Base-by-base conservation (phyloP, 1,284 basidiomycete genomes). In the Leccinum griseonigrum region DNA sequence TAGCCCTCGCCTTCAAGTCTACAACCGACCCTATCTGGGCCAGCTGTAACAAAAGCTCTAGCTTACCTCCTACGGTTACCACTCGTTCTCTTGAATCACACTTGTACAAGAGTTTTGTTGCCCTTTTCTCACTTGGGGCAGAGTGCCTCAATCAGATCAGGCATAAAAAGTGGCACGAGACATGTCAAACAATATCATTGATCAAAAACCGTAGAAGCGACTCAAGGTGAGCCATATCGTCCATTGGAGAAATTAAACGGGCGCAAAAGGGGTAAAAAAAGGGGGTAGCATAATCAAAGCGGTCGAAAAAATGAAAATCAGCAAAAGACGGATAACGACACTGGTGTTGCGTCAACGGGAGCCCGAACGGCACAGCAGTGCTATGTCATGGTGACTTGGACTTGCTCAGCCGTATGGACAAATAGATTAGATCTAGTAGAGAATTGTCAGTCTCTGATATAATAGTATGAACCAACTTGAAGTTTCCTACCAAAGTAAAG, bases 401-500 rank as follows among this genome's bases (percentile, higher is more conserved):
- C 26, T 59, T 59, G 58, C 58, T 59, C 16, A 28, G 55, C 40
- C 3, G 13, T 26, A 51, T 22, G 10, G 16, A 51, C 29, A 28
- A 31, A 18, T 31, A 32, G 36, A 51, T 10, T 18, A n/a, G 4
- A 60, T 60, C 48, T 59, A 60, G 48, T n/a, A n/a, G n/a, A 60
- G 57, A 60, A 52, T 31, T 14, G 16, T 59, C 18, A 59, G 48
- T 50, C 14, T 22, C 38, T 11, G 32, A 34, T 22, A 34, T n/a
- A 14, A 3, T 46, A 56, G 16, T 16, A 38, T 2, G 6, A 28
- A 36, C 18, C 9, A 38, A 28, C 4, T 36, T n/a, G n/a, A n/a
- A n/a, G 40, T 22, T 38, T 50, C 28, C 0, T 60, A 63, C 60
- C 60, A 62, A 54, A 62, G 61, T 32, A 57, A 43, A 14, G 43